Evolutionary conservation across 805 yeast species (phyloP).

Genomic region (Cyberlindnera euphorbiiphila): DNA sequence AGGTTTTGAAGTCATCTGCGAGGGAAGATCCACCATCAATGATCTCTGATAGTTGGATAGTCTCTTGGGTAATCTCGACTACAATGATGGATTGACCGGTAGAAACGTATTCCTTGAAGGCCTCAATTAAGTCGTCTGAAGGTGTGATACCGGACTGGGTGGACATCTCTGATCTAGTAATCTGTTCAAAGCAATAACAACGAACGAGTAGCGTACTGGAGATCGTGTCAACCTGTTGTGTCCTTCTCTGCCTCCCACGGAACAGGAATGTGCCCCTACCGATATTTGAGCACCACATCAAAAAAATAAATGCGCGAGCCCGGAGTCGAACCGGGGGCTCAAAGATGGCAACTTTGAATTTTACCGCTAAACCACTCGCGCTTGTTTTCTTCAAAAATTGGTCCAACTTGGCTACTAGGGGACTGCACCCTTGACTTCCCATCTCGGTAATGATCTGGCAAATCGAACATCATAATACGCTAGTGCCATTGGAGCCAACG

Average conservation of each 20-base stretch:
- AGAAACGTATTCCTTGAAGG: slow-evolving; percentile 42
- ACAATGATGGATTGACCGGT: slow-evolving; percentile 34
- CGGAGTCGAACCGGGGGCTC: slow-evolving; percentile 62
- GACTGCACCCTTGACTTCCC: no score
- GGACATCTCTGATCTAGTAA: slow-evolving; percentile 45
- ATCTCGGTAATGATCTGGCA: no score
- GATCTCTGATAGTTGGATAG: slow-evolving; percentile 32
- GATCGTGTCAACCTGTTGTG: no score
- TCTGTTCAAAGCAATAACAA: no score
- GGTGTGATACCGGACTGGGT: slow-evolving; percentile 59
- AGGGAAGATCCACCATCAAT: slow-evolving; percentile 31
- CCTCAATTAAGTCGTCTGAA: slow-evolving; percentile 39
- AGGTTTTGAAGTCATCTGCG: slow-evolving; percentile 31
- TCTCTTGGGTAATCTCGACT: slow-evolving; percentile 35
- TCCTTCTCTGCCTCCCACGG: no score
- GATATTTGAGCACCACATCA: no score
- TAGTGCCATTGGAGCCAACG: no score
- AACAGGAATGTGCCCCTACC: slow-evolving; percentile 3
- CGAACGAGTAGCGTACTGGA: no score
- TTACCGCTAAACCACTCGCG: slow-evolving; percentile 56
- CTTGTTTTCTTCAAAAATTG: no score
- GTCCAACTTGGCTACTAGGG: no score
- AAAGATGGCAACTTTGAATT: slow-evolving; percentile 54
- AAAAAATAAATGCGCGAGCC: slow-evolving; percentile 44
- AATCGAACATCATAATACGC: no score